Base-by-base conservation (phyloP, 2,329 filamentous ascomycete species). In the Botrytis fabae region DNA sequence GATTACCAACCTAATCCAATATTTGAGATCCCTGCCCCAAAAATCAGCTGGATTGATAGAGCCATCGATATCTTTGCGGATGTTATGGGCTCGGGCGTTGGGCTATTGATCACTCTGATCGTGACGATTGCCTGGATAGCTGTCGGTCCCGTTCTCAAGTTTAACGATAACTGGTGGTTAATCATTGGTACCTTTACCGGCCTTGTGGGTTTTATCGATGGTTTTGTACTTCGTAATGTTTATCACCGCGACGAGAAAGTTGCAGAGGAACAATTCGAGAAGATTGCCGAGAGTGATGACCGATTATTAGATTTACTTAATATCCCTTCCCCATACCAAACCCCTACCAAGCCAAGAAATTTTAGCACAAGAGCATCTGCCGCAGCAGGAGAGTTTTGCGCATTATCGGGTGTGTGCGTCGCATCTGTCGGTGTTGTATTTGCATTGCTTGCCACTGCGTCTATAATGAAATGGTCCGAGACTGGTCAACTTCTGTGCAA, bases 1-100 rank as follows among this genome's bases (percentile, higher is more conserved):
- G 80, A 82, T 65, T 76, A 76, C 20, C 69, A 75, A 1, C 77
- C 79, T 0, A 84, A 85, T 73, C 71, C 75, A 0, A 69, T 75
- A 0, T 78, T 54, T 3, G 48, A 54, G 48, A 54, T 54, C 12
- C 48, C 48, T n/a, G 5, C 48, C 1, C 48, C 48, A n/a, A n/a
- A 5, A 12, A n/a, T 54, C 12, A n/a, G 25, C 14, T 6, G 25
- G 25, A 7, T 54, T 16, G 48, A 54, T 14, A 54, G 48, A 54
- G n/a, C 48, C n/a, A n/a, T 54, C 48, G 48, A 54, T 7, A 54
- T 54, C 5, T 54, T 54, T n/a, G 48, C 48, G 2, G 48, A 54
- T 8, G 12, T 54, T 7, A 54, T 54, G 48, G 48, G 48, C 25
- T 54, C 48, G 25, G 48, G 25, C 48, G 48, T 54, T n/a, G 48